Evolutionary conservation across 2,329 filamentous ascomycete genomes (phyloP).

Genomic region (Diaporthe sp.): DNA sequence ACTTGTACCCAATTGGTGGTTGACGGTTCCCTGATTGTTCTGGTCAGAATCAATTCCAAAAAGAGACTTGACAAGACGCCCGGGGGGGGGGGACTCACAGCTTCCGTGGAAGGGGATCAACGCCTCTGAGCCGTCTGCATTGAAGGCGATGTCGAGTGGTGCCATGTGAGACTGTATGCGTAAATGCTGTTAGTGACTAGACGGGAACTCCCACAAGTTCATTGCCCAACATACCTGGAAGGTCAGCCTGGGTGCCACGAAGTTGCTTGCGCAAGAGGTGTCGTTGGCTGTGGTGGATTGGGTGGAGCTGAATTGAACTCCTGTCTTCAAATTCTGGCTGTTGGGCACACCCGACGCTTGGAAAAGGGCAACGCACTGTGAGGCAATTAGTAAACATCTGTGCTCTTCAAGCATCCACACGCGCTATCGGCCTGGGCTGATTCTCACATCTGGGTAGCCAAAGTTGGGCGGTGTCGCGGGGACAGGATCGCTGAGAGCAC

Average conservation of each 20-base stretch:
- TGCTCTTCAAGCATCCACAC: not conserved
- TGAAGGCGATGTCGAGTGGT: constrained; percentile 79
- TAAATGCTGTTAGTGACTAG: not conserved
- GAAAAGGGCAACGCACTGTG: not conserved
- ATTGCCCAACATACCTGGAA: constrained; percentile 47
- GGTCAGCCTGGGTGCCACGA: constrained; percentile 67
- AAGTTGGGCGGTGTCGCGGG: constrained; percentile 58
- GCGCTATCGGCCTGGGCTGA: fast-evolving
- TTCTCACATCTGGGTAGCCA: constrained; percentile 35
- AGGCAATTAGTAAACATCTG: not conserved
- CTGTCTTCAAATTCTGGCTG: constrained; percentile 64
- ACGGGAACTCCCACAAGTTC: fast-evolving
- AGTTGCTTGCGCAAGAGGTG: constrained; percentile 58
- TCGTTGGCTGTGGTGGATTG: constrained; percentile 55
- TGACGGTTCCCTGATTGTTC: not conserved
- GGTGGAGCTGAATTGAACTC: constrained; percentile 63
- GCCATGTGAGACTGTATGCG: constrained; percentile 69
- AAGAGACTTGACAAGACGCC: too few species aligned
- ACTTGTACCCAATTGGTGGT: constrained; percentile 5
- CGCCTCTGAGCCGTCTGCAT: constrained; percentile 67
- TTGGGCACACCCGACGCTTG: constrained; percentile 31
- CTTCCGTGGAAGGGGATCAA: constrained; percentile 80
- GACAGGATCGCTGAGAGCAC: constrained; percentile 57
- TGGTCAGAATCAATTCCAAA: not conserved
- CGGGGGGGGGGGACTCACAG: constrained; percentile 58